Base-by-base conservation (phyloP, 257 asterid species). In the Handroanthus guayacan region DNA sequence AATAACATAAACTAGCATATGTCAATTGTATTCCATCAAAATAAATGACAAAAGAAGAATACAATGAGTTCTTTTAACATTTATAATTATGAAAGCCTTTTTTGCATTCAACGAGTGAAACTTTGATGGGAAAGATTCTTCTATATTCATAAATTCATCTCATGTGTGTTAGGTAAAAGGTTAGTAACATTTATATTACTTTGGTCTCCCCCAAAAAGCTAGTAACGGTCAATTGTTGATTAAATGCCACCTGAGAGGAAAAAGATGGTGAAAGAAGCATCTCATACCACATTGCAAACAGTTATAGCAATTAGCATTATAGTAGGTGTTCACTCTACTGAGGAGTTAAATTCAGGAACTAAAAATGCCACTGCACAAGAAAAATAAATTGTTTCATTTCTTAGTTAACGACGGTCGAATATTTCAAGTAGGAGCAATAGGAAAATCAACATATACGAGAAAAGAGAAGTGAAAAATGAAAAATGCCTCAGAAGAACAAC, bases 401-500 rank as follows among this genome's bases (percentile, higher is more conserved):
- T 72, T 12, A 17, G 13, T 14, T 43, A 13, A 64, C 6, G 48
- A 25, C 31, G 1, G 31, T 25, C 31, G 1, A 25, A 25, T 25
- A 25, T 25, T 25, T 25, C 31, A 25, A 25, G 31, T 25, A 25
- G 31, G 31, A 25, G 31, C 31, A 25, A n/a, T 34, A 34, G 67
- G 9, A 2, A 12, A 3, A 9, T n/a, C 56, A 50, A 10, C 9
- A 13, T 13, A 5, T 62, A 72, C 65, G 2, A 58, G 62, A 60
- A 55, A 75, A 63, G 41, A 6, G 52, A 60, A 68, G 11, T 4
- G 51, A 78, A 44, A 41, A 25, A 37, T 13, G 31, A 25, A 34
- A 74, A 67, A 9, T 13, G 43, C 13, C 45, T 39, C 9, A 44
- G 56, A 20, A 62, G 54, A 62, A 82, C 61, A 69, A 25, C 20